These are phyloP conservation scores for Xylaria sp. DNA, from an alignment of 2,329 filamentous ascomycete species.

Conservation along the genomic window DNA sequence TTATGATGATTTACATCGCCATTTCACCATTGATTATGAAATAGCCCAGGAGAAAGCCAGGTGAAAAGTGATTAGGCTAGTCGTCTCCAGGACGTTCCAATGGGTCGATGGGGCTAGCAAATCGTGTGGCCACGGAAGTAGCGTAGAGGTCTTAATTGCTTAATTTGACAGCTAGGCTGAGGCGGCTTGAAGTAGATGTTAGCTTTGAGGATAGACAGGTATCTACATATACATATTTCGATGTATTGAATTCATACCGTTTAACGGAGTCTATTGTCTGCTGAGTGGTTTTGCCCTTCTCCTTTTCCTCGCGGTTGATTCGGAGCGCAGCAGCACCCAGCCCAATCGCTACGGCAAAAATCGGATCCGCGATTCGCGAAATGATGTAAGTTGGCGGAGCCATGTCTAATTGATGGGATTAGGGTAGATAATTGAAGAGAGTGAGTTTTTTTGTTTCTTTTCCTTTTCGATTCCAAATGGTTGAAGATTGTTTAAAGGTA, in stretches of 20 bases:
- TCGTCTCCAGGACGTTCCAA: conserved; percentile 7
- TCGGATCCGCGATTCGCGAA: conserved; percentile 67
- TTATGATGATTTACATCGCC: not conserved
- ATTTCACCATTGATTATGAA: not conserved
- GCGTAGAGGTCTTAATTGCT: conserved; percentile 9
- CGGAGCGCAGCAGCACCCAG: conserved; percentile 65
- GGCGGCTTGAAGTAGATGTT: conserved; percentile 25
- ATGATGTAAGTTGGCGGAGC: conserved; percentile 68
- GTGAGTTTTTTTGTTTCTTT: not conserved
- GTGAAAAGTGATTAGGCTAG: not conserved
- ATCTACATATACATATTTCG: not conserved
- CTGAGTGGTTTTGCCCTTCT: conserved; percentile 64
- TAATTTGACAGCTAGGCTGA: conserved; percentile 24
- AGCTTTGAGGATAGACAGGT: conserved; percentile 5
- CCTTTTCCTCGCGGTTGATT: conserved; percentile 70
- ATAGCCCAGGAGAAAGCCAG: not conserved
- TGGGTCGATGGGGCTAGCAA: not conserved
- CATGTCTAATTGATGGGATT: conserved; percentile 52
- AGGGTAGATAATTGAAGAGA: not conserved
- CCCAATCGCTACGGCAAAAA: conserved; percentile 69
- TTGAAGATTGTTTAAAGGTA: too few species aligned
- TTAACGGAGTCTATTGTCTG: conserved; percentile 62
- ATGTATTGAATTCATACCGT: conserved; percentile 49
- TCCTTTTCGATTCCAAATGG: too few species aligned
- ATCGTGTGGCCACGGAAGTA: conserved; percentile 2